Evolutionary conservation across 2,329 filamentous ascomycete species (phyloP).

Genomic region (Fusarium pseudocircinatum): DNA sequence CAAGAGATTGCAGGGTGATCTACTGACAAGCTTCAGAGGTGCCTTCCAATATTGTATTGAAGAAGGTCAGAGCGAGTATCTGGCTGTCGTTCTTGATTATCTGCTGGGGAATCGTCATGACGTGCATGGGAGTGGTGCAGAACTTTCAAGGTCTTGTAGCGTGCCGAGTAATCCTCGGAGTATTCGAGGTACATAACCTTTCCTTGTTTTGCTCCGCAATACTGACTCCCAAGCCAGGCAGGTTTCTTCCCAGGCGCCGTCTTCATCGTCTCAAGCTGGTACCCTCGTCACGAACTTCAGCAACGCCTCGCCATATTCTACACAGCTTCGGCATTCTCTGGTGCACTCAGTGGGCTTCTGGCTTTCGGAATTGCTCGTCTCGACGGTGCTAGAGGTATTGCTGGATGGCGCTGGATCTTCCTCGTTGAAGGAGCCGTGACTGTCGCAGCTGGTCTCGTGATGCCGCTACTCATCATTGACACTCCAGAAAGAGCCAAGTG

Average conservation of each 20-base stretch:
- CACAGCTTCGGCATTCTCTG: slow-evolving; percentile 48
- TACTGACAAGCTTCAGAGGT: slow-evolving; percentile 46
- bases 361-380: slow-evolving; percentile 56
- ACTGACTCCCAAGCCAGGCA: slow-evolving; percentile 38
- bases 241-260: slow-evolving; percentile 51
- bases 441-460: slow-evolving; percentile 46
- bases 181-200: slow-evolving; percentile 47
- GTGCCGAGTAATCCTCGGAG: slow-evolving; percentile 53
- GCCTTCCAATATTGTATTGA: slow-evolving; percentile 49
- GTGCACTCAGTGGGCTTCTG: slow-evolving; percentile 57
- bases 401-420: slow-evolving; percentile 64
- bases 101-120: slow-evolving; percentile 56
- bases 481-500: slow-evolving; percentile 47
- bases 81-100: slow-evolving; percentile 49
- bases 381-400: slow-evolving; percentile 52
- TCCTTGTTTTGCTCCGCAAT: not conserved
- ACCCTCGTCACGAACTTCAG: slow-evolving; percentile 44
- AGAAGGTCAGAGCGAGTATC: slow-evolving; percentile 47
- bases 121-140: slow-evolving; percentile 56
- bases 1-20: not conserved
- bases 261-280: slow-evolving; percentile 45
- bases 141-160: slow-evolving; percentile 58
- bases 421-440: slow-evolving; percentile 60
- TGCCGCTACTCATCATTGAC: slow-evolving; percentile 54
- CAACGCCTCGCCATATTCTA: slow-evolving; percentile 49